Conservation (phyloP, 148 eudicot genomes). For the Spergularia marina region DNA sequence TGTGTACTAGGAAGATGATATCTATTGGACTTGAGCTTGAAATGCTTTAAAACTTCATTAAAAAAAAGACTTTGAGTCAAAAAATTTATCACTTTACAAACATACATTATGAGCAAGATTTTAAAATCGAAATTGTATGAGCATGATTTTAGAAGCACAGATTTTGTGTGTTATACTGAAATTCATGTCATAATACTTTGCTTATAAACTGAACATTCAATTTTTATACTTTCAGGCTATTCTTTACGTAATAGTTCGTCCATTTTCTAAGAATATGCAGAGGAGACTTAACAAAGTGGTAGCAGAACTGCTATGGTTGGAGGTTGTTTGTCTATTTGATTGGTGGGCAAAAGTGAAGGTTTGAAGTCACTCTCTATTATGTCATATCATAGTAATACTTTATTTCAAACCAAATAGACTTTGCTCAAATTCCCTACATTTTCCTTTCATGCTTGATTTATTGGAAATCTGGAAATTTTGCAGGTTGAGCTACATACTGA, state of each 20-base stretch:
- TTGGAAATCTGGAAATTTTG: slow-evolving; percentile 1
- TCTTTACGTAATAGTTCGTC: slow-evolving; percentile 51
- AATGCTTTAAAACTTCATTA: too few relatives aligned
- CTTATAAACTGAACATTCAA: neutral
- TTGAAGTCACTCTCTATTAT: neutral
- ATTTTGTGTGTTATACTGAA: too few relatives aligned
- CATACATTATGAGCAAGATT: too few relatives aligned
- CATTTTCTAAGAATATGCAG: slow-evolving; percentile 49
- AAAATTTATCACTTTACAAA: too few relatives aligned
- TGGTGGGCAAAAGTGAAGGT: slow-evolving; percentile 93
- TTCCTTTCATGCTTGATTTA: neutral
- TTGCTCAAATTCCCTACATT: neutral
- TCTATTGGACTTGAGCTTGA: too few relatives aligned
- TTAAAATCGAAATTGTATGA: too few relatives aligned
- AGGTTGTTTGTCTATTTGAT: slow-evolving; percentile 74
- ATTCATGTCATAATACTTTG: neutral
- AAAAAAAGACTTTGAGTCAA: too few relatives aligned
- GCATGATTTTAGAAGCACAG: neutral
- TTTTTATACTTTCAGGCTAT: slow-evolving; percentile 49
- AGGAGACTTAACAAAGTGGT: slow-evolving; percentile 60
- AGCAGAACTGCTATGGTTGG: slow-evolving; percentile 62
- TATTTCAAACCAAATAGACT: neutral
- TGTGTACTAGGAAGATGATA: too few relatives aligned
- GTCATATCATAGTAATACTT: neutral
- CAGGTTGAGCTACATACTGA: slow-evolving; percentile 59